Evolutionary conservation across 108 stramenopile genomes (phyloP), one percentile per base, ranked within the genome.

Genomic region (Cyclotella cryptica): DNA sequence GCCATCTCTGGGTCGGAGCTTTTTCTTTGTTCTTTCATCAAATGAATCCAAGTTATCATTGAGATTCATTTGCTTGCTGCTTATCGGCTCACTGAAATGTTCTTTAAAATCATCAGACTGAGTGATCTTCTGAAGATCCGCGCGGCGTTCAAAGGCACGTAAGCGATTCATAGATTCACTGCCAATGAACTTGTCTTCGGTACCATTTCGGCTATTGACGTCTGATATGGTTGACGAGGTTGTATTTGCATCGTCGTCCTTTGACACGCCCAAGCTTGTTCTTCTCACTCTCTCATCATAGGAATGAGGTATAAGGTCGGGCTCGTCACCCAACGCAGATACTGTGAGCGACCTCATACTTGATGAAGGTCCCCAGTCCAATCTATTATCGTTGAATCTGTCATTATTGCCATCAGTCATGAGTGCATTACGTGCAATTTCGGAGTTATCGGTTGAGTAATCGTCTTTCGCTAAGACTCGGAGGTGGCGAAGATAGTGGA

Each of bases 381-480:
- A 35, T 35, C 35, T 35, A 6, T 35, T 35, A 5, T 35, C 35
- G 35, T 35, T 35, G 35, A 35, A 35, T 35, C 35, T 35, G 60
- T 39, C 15, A 15, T 39, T 30, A 39, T 39, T 30, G 35, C 10
- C 30, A n/a, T 39, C 60, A 26, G 21, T 55, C 35, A 61, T 4
- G 6, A 61, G 30, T 14, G 60, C 35, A 35, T 35, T 35, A 2
- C 6, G 4, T 35, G 29, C 60, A 39, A 13, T 39, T 2, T 35
- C 29, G 14, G 7, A 1, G 3, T 35, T 39, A 13, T 61, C 6
- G 14, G 2, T 5, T 35, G 60, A 61, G 13, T 10, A 61, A 39
- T 61, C 60, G 12, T 61, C 60, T 39, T 61, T 61, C 35, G 60
- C 30, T 14, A 35, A 13, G 60, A 61, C 5, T 61, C 60, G 60